Percentiles rank a stretch among this genome's conserved stretches.
phyloP scores from a whole-genome alignment of 805 yeast genomes.

The Schizosaccharomyces osmophilus region DNA sequence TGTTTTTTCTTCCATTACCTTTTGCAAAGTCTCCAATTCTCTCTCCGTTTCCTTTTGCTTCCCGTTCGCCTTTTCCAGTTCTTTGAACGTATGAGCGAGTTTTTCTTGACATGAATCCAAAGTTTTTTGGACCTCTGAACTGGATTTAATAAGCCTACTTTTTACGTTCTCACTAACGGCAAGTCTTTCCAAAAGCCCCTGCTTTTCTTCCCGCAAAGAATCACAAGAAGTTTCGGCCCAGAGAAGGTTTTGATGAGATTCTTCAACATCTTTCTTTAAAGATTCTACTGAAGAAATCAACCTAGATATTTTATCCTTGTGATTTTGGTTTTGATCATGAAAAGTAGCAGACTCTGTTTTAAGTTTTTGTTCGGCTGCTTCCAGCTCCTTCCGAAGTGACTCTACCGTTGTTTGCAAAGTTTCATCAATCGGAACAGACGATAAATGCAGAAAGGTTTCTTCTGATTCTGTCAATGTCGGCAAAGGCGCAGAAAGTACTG shows the following conservation, averaged over 20 bases:
- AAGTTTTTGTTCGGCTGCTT: too few relatives aligned
- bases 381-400: too few relatives aligned
- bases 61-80: too few relatives aligned
- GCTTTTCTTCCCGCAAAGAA: background rate
- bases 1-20: too few relatives aligned
- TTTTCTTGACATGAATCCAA: background rate
- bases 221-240: background rate
- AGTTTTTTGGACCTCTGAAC: background rate
- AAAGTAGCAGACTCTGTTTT: background rate
- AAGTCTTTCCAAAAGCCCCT: background rate
- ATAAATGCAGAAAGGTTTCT: too few relatives aligned
- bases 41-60: too few relatives aligned
- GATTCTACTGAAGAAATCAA: background rate
- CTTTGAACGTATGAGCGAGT: too few relatives aligned
- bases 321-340: background rate
- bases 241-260: background rate
- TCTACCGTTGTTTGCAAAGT: too few relatives aligned
- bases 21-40: too few relatives aligned
- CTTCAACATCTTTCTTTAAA: background rate
- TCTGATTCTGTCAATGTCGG: too few relatives aligned
- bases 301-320: background rate
- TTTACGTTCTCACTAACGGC: background rate
- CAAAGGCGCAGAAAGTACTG: too few relatives aligned
- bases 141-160: background rate
- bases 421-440: too few relatives aligned